Conservation (phyloP, 177 flowering plant genomes). For the Vitis hybrid region DNA sequence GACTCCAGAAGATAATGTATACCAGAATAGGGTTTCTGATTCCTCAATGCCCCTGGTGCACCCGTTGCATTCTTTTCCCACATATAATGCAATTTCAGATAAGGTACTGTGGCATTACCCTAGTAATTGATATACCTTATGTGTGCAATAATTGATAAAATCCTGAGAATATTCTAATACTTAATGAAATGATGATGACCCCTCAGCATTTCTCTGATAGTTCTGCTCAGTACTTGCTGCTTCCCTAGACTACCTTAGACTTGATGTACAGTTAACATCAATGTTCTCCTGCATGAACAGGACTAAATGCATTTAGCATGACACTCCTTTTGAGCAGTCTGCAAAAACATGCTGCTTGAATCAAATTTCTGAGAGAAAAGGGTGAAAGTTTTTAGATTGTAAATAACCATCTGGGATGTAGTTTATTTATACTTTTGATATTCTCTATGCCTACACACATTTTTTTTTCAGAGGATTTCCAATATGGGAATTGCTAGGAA, state of each 20-base stretch:
- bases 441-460: no score
- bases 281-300: not conserved
- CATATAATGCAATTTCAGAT: constrained; percentile 20
- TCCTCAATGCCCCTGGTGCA: constrained; percentile 17
- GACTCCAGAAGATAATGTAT: constrained; percentile 17
- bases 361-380: no score
- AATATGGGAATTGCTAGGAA: no score
- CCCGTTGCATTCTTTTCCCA: constrained; percentile 21
- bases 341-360: no score
- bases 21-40: constrained; percentile 15
- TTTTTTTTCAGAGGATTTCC: no score
- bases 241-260: not conserved
- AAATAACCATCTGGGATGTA: no score
- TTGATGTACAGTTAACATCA: not conserved
- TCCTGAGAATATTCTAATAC: not conserved
- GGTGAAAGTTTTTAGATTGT: no score
- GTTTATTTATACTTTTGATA: no score
- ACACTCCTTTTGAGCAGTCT: not conserved
- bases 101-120: constrained; percentile 40
- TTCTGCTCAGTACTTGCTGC: not conserved
- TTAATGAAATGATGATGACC: not conserved
- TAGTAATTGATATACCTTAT: not conserved
- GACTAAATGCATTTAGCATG: not conserved
- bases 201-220: not conserved
- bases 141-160: not conserved